Conservation (phyloP, 257 asterid genomes). For the Galeopsis tetrahit region DNA sequence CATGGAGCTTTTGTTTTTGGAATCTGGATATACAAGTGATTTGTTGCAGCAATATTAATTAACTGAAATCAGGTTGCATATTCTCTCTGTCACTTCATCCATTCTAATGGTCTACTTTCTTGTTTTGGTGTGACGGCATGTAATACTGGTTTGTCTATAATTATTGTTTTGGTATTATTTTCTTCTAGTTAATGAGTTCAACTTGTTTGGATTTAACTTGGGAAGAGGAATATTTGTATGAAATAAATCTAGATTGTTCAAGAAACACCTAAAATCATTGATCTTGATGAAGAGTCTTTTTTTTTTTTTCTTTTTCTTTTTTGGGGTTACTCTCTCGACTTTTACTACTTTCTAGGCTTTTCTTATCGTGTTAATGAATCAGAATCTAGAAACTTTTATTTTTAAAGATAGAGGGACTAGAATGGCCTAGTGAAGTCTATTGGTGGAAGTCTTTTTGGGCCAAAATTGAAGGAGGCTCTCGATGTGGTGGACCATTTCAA, state of each 20-base stretch:
- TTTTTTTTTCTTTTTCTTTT: neutral
- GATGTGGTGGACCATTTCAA: slow-evolving; percentile 36
- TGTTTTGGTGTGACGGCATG: slow-evolving; percentile 13
- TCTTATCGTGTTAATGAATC: slow-evolving; percentile 27
- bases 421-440: slow-evolving; percentile 16
- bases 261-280: slow-evolving; percentile 32
- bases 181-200: slow-evolving; percentile 4
- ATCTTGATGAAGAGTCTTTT: slow-evolving; percentile 25
- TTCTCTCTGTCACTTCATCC: slow-evolving; percentile 4
- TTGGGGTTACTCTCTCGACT: slow-evolving; percentile 1
- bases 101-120: slow-evolving; percentile 13
- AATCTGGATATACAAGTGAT: neutral
- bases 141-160: neutral
- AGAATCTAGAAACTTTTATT: slow-evolving; percentile 24
- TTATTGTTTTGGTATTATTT: neutral
- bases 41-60: neutral
- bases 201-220: slow-evolving; percentile 5
- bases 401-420: slow-evolving; percentile 25
- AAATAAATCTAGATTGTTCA: slow-evolving; percentile 20
- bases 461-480: slow-evolving; percentile 22
- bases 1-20: neutral
- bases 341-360: slow-evolving; percentile 18
- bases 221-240: slow-evolving; percentile 10
- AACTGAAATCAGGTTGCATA: neutral
- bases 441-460: slow-evolving; percentile 11